Percentiles rank a stretch among this genome's conserved stretches.
Evolutionary conservation across 2,329 filamentous ascomycete genomes (phyloP).

Genomic region (Paraphaeosphaeria sporulosa): DNA sequence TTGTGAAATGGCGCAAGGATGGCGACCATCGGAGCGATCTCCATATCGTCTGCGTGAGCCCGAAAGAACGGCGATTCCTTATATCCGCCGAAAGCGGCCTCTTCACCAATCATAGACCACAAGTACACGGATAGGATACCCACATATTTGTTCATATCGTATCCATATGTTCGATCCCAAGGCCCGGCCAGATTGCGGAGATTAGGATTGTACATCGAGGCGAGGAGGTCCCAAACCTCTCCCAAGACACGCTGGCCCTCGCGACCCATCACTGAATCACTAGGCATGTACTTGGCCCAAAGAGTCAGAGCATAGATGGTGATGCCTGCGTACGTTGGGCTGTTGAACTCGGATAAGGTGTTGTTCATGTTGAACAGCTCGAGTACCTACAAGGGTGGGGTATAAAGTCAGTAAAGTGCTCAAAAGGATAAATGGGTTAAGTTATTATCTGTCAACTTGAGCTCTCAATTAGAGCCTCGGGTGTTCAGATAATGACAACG

Average conservation of each 20-base stretch:
- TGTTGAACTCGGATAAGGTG: constrained; percentile 67
- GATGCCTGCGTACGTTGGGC: constrained; percentile 66
- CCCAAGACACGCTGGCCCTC: constrained; percentile 53
- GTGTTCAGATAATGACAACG: no score
- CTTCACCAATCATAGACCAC: not conserved
- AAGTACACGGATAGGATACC: constrained; percentile 8
- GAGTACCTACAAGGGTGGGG: no score
- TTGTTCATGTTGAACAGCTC: constrained; percentile 42
- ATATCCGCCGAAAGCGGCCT: constrained; percentile 5
- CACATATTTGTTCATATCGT: constrained; percentile 56
- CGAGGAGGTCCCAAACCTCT: constrained; percentile 59
- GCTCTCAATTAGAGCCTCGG: no score
- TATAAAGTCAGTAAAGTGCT: no score
- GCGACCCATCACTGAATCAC: constrained; percentile 57
- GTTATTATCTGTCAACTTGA: no score
- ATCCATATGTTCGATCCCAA: constrained; percentile 67
- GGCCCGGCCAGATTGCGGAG: constrained; percentile 67
- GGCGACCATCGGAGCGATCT: constrained; percentile 62
- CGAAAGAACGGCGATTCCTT: constrained; percentile 3
- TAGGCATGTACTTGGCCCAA: constrained; percentile 62
- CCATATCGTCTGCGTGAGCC: constrained; percentile 61
- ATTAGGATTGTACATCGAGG: constrained; percentile 61
- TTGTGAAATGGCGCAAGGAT: constrained; percentile 57
- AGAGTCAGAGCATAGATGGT: constrained; percentile 63
- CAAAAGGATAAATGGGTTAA: no score